Percentiles rank a stretch among this genome's conserved stretches.
Evolutionary conservation across 371 early-diverging fungal genomes (phyloP).

Genomic region (Rhizopus sp.): DNA sequence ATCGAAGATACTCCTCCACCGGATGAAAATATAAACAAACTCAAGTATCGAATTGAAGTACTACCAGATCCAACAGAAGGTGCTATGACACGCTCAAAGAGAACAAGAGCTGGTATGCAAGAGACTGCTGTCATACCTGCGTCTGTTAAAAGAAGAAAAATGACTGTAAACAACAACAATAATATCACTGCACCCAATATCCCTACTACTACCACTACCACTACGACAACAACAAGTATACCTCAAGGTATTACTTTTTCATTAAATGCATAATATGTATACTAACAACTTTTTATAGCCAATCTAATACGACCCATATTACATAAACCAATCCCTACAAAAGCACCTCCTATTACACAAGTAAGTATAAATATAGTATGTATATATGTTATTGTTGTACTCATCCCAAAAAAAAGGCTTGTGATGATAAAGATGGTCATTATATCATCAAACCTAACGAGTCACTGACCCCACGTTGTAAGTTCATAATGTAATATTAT

Average conservation of each 20-base stretch:
- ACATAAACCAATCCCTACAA: slow-evolving; percentile 5
- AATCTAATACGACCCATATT: slow-evolving; percentile 3
- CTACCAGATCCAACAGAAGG: slow-evolving; percentile 26
- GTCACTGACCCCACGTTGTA: slow-evolving; percentile 76
- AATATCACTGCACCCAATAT: slow-evolving; percentile 6
- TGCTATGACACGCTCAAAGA: slow-evolving; percentile 34
- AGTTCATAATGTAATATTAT: slow-evolving; percentile 17
- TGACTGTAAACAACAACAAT: slow-evolving; percentile 1
- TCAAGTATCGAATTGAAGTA: slow-evolving; percentile 15
- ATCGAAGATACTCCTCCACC: slow-evolving; percentile 63
- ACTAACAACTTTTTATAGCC: background rate
- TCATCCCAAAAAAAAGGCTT: slow-evolving; percentile 25
- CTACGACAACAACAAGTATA: background rate
- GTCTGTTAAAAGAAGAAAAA: slow-evolving; percentile 18
- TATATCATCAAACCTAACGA: slow-evolving; percentile 78
- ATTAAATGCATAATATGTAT: background rate
- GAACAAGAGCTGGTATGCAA: slow-evolving; percentile 15
- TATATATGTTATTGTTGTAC: background rate
- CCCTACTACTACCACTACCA: slow-evolving; percentile 3
- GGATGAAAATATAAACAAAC: slow-evolving; percentile 3
- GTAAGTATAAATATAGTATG: background rate
- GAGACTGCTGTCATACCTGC: slow-evolving; percentile 5
- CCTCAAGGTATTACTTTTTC: background rate
- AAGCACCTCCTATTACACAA: slow-evolving; percentile 3
- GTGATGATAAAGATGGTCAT: slow-evolving; percentile 94